Evolutionary conservation across 345 rosid species (phyloP).

Genomic region (Bretschneidera sinensis): DNA sequence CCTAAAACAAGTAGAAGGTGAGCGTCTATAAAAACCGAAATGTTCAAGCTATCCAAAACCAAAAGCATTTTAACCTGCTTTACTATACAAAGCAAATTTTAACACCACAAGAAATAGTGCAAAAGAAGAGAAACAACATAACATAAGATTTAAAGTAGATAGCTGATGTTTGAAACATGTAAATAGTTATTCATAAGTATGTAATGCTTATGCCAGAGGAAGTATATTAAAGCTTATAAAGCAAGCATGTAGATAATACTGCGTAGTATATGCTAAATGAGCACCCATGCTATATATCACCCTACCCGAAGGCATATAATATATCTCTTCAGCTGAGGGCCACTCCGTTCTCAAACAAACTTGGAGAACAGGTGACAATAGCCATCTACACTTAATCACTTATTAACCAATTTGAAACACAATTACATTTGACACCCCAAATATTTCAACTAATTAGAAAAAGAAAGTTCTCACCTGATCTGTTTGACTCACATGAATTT

Average conservation of each 20-base stretch:
- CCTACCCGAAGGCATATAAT: constrained; percentile 4
- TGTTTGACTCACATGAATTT: constrained; percentile 65
- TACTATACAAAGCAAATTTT: background rate
- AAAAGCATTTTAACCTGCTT: background rate
- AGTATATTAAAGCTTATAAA: constrained; percentile 1
- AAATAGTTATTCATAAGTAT: background rate
- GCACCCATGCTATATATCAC: background rate
- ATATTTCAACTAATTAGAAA: background rate
- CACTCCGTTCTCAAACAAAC: background rate
- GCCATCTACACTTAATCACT: background rate
- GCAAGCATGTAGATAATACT: constrained; percentile 6
- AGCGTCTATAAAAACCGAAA: constrained; percentile 1
- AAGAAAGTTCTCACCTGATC: constrained; percentile 45
- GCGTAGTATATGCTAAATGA: background rate
- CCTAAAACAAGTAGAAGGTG: constrained; percentile 33
- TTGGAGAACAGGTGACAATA: background rate
- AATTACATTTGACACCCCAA: background rate
- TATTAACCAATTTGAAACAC: background rate
- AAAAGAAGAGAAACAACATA: background rate
- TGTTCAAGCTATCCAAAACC: background rate
- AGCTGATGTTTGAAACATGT: background rate
- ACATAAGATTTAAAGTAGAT: background rate
- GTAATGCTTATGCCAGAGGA: background rate
- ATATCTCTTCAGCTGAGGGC: constrained; percentile 1
- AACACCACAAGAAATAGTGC: background rate